A percentile compares a stretch with the other conserved stretches of the same genome.
Conservation (phyloP, 2,329 filamentous ascomycete genomes). For the Diaporthe ampelina region DNA sequence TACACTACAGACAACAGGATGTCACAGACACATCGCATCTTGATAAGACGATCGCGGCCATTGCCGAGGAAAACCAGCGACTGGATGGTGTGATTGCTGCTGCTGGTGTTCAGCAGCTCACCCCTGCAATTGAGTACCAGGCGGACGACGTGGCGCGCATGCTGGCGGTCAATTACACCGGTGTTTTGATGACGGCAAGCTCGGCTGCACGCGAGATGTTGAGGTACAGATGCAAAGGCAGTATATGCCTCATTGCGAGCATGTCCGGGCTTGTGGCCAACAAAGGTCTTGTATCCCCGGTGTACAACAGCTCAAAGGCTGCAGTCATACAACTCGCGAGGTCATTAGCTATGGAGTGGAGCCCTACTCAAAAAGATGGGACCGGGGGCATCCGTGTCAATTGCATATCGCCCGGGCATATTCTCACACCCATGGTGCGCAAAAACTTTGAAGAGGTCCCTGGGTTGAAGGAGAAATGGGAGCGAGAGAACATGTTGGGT, state of each 20-base stretch:
- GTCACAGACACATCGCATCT: constrained; percentile 73
- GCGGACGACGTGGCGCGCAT: constrained; percentile 71
- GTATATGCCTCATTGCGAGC: constrained; percentile 69
- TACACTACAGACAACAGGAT: constrained; percentile 78
- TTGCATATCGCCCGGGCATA: constrained; percentile 77
- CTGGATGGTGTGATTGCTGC: constrained; percentile 79
- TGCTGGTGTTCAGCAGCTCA: constrained; percentile 78
- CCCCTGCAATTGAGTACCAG: constrained; percentile 75
- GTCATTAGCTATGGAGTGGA: constrained; percentile 76
- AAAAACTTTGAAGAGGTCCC: constrained; percentile 78
- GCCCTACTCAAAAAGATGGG: constrained; percentile 55
- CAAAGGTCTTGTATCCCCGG: constrained; percentile 74
- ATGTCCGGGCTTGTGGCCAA: constrained; percentile 67
- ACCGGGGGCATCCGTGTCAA: constrained; percentile 75
- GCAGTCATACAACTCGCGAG: constrained; percentile 74
- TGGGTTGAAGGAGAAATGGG: constrained; percentile 72
- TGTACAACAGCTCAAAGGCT: constrained; percentile 78
- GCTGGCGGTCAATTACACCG: constrained; percentile 78
- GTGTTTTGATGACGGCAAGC: constrained; percentile 78
- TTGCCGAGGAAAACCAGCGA: constrained; percentile 71
- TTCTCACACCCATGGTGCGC: constrained; percentile 80
- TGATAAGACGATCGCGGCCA: constrained; percentile 69
- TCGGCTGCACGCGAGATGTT: constrained; percentile 76
- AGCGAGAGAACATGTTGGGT: constrained; percentile 80
- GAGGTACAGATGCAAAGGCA: constrained; percentile 64